Base-by-base conservation (phyloP, 768 basidiomycete species). In the Gloeophyllum trabeum region DNA sequence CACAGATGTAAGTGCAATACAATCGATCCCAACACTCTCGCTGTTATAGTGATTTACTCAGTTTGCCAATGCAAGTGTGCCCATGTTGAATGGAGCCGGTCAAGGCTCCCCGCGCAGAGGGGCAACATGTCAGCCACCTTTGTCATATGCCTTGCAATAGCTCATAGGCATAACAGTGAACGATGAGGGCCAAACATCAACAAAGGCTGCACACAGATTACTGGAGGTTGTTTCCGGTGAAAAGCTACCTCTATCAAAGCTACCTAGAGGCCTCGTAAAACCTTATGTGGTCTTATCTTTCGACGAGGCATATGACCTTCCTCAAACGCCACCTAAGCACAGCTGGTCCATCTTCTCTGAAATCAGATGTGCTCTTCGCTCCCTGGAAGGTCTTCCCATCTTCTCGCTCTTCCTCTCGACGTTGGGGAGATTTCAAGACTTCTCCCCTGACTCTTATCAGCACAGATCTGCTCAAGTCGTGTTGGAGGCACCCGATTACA, bases 321-420 rank as follows among this genome's bases (percentile, higher is more conserved):
- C 42, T 5, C 1, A 39, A 14, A 12, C 19, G 38, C 23, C 22
- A 36, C 21, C 20, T 34, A 14, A 23, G 32, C 24, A 20, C 7
- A 20, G 14, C 26, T 43, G 23, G 30, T 21, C 32, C 14, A 30
- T 26, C 35, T 47, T 41, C 35, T 19, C 44, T 6, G 45, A 44
- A 38, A n/a, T 56, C 13, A 41, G 46, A 14, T 43, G 43, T 20
- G 47, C 41, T 23, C 47, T 50, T 14, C 22, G 40, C 32, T 42
- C 16, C 46, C 4, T 46, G 23, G 35, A 24, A 21, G 42, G 37
- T 6, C 22, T 24, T 19, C 56, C 45, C 23, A 46, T 54, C 41
- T 51, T 51, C 35, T 18, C 49, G 20, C 13, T 51, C 35, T 58
- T 60, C 32, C 44, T 57, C 21, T 51, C 56, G 7, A 56, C 54